A percentile compares a stretch with the other conserved stretches of the same genome.
Conservation (phyloP, 768 basidiomycete genomes). For the Tulasnella sp. region DNA sequence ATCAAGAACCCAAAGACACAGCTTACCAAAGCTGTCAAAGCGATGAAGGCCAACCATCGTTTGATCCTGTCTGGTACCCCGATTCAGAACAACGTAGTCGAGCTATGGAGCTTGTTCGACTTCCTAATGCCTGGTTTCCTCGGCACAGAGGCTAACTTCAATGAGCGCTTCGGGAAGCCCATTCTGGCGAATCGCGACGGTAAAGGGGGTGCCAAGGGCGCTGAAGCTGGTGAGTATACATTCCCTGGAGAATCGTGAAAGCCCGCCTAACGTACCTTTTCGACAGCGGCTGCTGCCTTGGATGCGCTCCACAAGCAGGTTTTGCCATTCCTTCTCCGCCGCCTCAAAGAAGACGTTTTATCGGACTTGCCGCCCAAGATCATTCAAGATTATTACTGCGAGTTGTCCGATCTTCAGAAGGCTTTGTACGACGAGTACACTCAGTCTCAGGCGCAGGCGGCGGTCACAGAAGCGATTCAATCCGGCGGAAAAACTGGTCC, state of each 20-base stretch:
- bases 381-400: constrained; percentile 99
- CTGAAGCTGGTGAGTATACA: constrained; percentile 78
- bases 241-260: neutral
- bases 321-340: constrained; percentile 92
- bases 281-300: constrained; percentile 80
- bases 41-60: constrained; percentile 83
- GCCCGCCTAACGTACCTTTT: constrained; percentile 6
- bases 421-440: constrained; percentile 92
- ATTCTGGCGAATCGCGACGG: constrained; percentile 93
- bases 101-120: constrained; percentile 98
- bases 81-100: constrained; percentile 97
- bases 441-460: constrained; percentile 65
- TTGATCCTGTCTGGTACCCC: constrained; percentile 95
- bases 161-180: constrained; percentile 92
- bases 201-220: constrained; percentile 74
- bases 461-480: constrained; percentile 53
- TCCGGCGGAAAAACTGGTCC: constrained; percentile 38
- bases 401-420: constrained; percentile 91
- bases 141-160: constrained; percentile 92
- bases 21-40: constrained; percentile 92
- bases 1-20: constrained; percentile 99
- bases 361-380: constrained; percentile 97
- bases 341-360: constrained; percentile 95
- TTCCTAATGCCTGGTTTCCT: constrained; percentile 99
- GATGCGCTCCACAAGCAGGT: constrained; percentile 99